Evolutionary conservation across 108 stramenopile species (phyloP).

Genomic region (Chaetoceros muelleri): DNA sequence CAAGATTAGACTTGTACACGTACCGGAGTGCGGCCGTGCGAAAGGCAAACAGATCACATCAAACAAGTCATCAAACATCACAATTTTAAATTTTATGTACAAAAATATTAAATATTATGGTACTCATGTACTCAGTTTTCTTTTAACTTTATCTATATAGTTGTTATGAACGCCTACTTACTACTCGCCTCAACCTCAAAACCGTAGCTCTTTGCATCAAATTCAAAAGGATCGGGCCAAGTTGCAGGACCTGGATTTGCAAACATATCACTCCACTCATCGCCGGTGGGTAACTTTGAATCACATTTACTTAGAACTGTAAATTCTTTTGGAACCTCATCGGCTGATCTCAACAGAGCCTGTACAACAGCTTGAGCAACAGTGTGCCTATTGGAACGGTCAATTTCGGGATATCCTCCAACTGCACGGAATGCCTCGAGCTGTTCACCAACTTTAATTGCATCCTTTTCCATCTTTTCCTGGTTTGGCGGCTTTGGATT

Average conservation of each 20-base stretch:
- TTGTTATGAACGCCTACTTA: no score
- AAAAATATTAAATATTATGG: no score
- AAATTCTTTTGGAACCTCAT: conserved; percentile 9
- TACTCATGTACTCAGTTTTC: no score
- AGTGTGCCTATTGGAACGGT: conserved; percentile 27
- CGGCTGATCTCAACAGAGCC: conserved; percentile 5
- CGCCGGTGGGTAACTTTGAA: conserved; percentile 14
- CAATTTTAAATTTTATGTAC: no score
- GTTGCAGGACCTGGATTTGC: conserved; percentile 14
- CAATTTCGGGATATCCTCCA: conserved; percentile 28
- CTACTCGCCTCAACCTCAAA: conserved; percentile 3
- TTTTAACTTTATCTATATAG: no score
- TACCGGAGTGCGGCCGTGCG: no score
- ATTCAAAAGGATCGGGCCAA: conserved; percentile 26
- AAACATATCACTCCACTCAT: conserved; percentile 31
- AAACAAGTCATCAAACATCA: no score
- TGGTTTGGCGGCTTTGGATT: conserved; percentile 23
- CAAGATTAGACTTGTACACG: no score
- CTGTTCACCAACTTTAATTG: conserved; percentile 13
- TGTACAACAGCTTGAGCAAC: conserved; percentile 16
- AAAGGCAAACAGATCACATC: no score
- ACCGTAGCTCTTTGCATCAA: conserved; percentile 10
- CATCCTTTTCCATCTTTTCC: conserved; percentile 21
- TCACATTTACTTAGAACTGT: conserved; percentile 20
- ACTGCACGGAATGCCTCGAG: conserved; percentile 20